Evolutionary conservation across 257 asterid genomes (phyloP), one percentile per base, ranked within the genome.

Genomic region (Fraxinus pennsylvanica): DNA sequence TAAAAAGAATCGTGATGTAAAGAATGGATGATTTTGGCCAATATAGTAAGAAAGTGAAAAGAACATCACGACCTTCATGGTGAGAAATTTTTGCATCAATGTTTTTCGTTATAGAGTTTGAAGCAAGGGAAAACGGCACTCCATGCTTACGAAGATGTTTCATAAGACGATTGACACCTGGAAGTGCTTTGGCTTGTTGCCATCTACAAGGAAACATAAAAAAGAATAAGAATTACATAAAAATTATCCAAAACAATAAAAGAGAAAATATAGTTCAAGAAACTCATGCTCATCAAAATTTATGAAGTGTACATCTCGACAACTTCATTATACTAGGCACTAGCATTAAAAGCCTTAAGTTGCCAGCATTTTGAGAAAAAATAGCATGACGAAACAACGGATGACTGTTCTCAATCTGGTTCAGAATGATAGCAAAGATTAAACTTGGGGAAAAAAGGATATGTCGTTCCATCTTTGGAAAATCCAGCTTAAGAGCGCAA

Each of bases 161-260:
- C 90, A 94, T 87, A 25, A 94, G 90, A 45, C 97, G 97, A 79
- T 90, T 89, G 57, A 89, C 98, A 68, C 97, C 97, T 21, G 98
- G 98, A 83, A 94, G 96, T 61, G 94, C 85, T 82, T 89, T 91
- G 4, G 97, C 90, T 82, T 83, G 81, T 78, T 67, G 71, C 97
- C 96, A 91, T 88, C 98, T 94, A 74, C 6, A 83, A 43, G 22
- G 12, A 81, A 78, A 82, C 75, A 80, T 22, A 45, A 6, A 15
- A 54, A 8, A 73, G 69, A 45, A 61, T 35, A 76, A 15, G 30
- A 74, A 2, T 32, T 47, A 65, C 74, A 76, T 36, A 68, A 27
- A 59, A 30, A 22, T 66, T 54, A 68, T 2, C 71, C 43, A 38
- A 45, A 71, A 22, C 29, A 77, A 61, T n/a, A 61, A 54, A 72